Evolutionary conservation across 2,329 filamentous ascomycete species (phyloP).

Genomic region (Alternaria longipes): DNA sequence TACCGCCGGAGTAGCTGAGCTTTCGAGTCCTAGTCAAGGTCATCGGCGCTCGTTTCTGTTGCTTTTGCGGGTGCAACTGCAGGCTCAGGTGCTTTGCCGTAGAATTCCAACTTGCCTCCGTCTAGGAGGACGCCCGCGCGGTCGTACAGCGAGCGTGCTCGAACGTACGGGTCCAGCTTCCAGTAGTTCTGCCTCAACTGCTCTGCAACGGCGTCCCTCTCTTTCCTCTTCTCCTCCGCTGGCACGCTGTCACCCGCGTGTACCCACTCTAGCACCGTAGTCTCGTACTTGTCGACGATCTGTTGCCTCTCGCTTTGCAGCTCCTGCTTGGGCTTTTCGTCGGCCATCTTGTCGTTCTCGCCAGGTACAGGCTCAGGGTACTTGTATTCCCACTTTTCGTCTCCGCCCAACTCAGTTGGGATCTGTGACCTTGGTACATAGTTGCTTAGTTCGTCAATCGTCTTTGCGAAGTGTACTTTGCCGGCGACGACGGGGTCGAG

Average conservation of each 20-base stretch:
- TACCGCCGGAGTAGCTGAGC: not conserved
- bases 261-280: constrained; percentile 79
- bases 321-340: constrained; percentile 66
- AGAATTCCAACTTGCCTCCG: constrained; percentile 76
- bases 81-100: constrained; percentile 56
- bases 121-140: constrained; percentile 75
- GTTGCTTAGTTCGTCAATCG: constrained; percentile 76
- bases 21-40: constrained; percentile 42
- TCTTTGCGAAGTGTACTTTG: constrained; percentile 94
- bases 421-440: constrained; percentile 78
- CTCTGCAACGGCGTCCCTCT: constrained; percentile 69
- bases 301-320: constrained; percentile 70
- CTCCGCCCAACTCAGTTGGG: constrained; percentile 83
- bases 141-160: constrained; percentile 86
- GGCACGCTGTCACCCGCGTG: constrained; percentile 52
- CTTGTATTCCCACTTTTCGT: constrained; percentile 83
- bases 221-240: constrained; percentile 60
- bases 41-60: constrained; percentile 43
- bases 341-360: constrained; percentile 80
- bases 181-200: constrained; percentile 81
- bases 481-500: constrained; percentile 93
- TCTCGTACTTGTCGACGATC: constrained; percentile 78
- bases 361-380: constrained; percentile 79
- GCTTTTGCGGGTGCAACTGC: constrained; percentile 15
- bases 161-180: constrained; percentile 85